Evolutionary conservation across 2,329 filamentous ascomycete species (phyloP).

Genomic region (Xenosphaeropsis pyriputrescens): DNA sequence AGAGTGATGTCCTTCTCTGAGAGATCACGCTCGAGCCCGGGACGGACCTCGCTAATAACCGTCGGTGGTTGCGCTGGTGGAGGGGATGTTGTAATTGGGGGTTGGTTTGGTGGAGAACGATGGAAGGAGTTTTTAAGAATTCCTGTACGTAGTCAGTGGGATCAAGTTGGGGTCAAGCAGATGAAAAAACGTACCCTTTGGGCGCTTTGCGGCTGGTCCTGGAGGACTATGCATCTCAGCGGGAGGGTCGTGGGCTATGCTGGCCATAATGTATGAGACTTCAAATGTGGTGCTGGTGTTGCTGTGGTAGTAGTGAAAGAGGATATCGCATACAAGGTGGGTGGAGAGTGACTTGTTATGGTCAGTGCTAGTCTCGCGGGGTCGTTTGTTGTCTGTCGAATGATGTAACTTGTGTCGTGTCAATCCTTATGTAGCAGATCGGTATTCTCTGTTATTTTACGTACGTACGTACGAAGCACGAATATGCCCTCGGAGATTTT

Average conservation of each 20-base stretch:
- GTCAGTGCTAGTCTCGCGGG: too few species aligned
- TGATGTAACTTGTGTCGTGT: too few species aligned
- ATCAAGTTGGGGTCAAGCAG: constrained; percentile 1
- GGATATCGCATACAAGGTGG: too few species aligned
- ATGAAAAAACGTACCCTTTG: constrained; percentile 17
- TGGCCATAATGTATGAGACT: neutral
- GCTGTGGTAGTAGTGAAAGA: too few species aligned
- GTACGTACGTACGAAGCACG: too few species aligned
- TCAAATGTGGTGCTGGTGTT: too few species aligned
- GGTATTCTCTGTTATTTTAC: too few species aligned
- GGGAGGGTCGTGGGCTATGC: constrained; percentile 12
- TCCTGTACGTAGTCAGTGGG: constrained; percentile 33
- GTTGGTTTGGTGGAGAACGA: constrained; percentile 33
- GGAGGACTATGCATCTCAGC: constrained; percentile 15
- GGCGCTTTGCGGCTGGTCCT: constrained; percentile 17
- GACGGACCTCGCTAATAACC: constrained; percentile 16
- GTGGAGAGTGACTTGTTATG: too few species aligned
- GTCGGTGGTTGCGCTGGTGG: constrained; percentile 19
- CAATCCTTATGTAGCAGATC: too few species aligned
- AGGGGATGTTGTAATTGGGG: constrained; percentile 25
- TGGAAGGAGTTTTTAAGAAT: constrained; percentile 86
- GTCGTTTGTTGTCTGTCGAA: too few species aligned
- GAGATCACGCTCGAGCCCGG: constrained; percentile 21
- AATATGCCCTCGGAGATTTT: too few species aligned
- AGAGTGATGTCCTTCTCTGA: constrained; percentile 81